phyloP scores from a whole-genome alignment of 169 alveolate genomes.

The Cryptosporidium parvum region DNA sequence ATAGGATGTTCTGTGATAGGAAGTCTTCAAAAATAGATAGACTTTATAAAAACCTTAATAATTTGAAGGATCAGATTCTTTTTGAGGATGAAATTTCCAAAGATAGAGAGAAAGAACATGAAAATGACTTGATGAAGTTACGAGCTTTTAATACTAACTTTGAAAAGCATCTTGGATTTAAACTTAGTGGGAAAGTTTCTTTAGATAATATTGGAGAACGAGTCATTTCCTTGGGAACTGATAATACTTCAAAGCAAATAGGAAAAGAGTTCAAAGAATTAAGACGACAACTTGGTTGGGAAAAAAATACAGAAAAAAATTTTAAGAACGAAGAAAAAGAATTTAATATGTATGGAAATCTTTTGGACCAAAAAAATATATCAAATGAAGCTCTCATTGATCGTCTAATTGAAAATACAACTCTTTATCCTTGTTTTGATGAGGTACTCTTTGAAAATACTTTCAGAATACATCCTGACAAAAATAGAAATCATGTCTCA shows the following conservation, averaged over 20 bases:
- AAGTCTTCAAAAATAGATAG: neutral
- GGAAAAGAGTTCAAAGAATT: constrained; percentile 33
- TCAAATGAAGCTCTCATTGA: constrained; percentile 9
- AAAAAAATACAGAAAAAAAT: neutral
- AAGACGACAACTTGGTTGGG: constrained; percentile 59
- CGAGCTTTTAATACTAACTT: constrained; percentile 37
- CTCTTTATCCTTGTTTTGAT: constrained; percentile 68
- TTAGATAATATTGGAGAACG: constrained; percentile 40
- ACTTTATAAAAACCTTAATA: neutral
- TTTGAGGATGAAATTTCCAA: constrained; percentile 2
- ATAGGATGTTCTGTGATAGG: neutral
- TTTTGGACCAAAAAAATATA: neutral
- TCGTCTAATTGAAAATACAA: constrained; percentile 64
- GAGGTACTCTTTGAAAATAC: constrained; percentile 64
- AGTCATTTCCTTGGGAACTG: constrained; percentile 1
- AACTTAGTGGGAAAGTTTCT: constrained; percentile 7
- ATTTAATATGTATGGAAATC: constrained; percentile 25
- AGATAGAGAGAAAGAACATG: neutral
- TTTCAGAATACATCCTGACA: constrained; percentile 63
- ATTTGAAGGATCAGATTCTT: constrained; percentile 5
- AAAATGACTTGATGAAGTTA: constrained; percentile 11
- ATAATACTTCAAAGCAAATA: neutral
- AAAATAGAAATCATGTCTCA: constrained; percentile 34
- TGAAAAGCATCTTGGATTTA: constrained; percentile 57
- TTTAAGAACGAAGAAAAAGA: constrained; percentile 25